Evolutionary conservation across 805 yeast genomes (phyloP), one percentile per base, ranked within the genome.

Genomic region (Yamadazyma sp.): DNA sequence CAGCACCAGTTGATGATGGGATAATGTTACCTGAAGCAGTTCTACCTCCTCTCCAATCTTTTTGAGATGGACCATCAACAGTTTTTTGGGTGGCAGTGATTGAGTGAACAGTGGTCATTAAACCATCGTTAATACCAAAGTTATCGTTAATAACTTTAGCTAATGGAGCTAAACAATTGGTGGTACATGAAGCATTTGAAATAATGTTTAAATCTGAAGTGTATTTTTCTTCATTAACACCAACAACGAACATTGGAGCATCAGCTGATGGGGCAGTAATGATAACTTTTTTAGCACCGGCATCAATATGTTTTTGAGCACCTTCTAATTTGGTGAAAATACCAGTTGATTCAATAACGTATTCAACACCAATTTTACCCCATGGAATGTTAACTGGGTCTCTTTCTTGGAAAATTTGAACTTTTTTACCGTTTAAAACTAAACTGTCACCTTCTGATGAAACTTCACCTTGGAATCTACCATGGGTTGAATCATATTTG

Each of bases 21-120:
- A 58, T 58, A 38, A 58, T 58, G 54, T 58, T 58, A 35, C 58
- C 63, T 28, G 56, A 49, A 36, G 63, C 63, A 47, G 63, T 58
- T 53, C 63, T 54, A 41, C 63, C 63, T 35, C 63, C 63, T 56
- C 63, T 58, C 63, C 63, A 58, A 52, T 58, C 63, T 49, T 58
- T 58, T 50, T 58, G 61, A 43, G 63, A 58, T 40, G 63, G 63
- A 49, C 62, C 62, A 38, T 58, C 63, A 32, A 58, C 63, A 37
- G 63, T 58, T 51, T 58, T 58, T 44, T 58, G 63, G 44, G 63
- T 56, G 40, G 63, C 63, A 44, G 63, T 58, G 46, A 58, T 56
- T 41, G 63, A 58, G 49, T 58, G 63, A 42, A 58, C 58, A 35
- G 63, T 58, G 51, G 62, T 56, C 63, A 58, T 58, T 48, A 58